These are phyloP conservation scores for Trichoderma guizhouense DNA, from an alignment of 2,329 filamentous ascomycete species.

Conservation along the genomic window DNA sequence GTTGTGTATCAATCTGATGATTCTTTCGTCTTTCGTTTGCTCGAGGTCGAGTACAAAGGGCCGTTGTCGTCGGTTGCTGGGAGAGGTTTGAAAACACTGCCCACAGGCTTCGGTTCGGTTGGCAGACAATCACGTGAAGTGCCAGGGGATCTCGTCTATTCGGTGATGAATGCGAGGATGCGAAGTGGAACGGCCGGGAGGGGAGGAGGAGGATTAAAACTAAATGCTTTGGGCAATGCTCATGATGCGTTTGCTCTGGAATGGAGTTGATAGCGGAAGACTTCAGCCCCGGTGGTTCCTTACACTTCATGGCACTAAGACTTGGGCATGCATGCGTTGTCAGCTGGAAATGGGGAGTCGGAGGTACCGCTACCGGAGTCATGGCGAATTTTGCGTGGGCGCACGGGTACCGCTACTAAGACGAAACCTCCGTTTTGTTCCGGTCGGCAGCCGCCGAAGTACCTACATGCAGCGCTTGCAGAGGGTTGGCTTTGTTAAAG, in stretches of 20 bases:
- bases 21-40: neutral
- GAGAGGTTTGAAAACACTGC: neutral
- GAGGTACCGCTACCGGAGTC: neutral
- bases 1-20: neutral
- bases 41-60: neutral
- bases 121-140: slow-evolving; percentile 5
- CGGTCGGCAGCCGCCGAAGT: neutral
- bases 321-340: slow-evolving; percentile 5
- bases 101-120: neutral
- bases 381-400: neutral
- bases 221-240: neutral
- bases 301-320: neutral
- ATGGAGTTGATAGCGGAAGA: neutral
- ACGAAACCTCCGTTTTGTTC: neutral
- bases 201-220: neutral
- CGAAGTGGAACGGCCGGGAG: neutral
- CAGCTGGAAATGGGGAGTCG: neutral
- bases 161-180: neutral
- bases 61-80: neutral
- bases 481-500: neutral
- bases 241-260: neutral
- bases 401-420: neutral
- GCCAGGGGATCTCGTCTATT: neutral
- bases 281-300: slow-evolving; percentile 1
- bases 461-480: neutral